A percentile compares a stretch with the other conserved stretches of the same genome.
Evolutionary conservation across 1,139 yeast species (phyloP).

Genomic region (Magnusiomyces suaveolens): DNA sequence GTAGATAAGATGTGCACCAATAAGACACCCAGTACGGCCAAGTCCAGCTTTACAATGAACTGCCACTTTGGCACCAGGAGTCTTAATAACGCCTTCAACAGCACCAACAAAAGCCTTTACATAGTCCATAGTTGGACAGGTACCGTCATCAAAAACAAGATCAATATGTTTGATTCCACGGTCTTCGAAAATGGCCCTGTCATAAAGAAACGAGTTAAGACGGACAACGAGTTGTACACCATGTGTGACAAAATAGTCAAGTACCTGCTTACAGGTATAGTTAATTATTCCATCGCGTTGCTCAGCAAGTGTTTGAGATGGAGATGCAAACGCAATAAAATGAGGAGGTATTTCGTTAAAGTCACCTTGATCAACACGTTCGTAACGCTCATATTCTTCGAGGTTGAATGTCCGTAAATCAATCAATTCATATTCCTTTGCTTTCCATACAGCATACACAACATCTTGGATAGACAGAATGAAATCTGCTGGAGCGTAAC

Average conservation of each 20-base stretch:
- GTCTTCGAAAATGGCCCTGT: constrained; percentile 69
- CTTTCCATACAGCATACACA: constrained; percentile 95
- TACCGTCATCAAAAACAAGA: constrained; percentile 95
- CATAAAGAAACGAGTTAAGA: constrained; percentile 82
- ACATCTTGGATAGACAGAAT: constrained; percentile 89
- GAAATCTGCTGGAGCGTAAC: constrained; percentile 90
- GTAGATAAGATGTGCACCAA: constrained; percentile 92
- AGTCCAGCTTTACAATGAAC: constrained; percentile 98
- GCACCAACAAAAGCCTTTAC: constrained; percentile 92
- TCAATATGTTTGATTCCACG: constrained; percentile 83
- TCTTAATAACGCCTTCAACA: constrained; percentile 72
- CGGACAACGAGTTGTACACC: constrained; percentile 85
- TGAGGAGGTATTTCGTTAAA: constrained; percentile 86
- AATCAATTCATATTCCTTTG: constrained; percentile 85
- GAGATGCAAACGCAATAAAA: constrained; percentile 95
- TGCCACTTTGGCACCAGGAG: constrained; percentile 91
- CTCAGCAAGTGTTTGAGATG: constrained; percentile 54
- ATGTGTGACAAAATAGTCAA: constrained; percentile 60
- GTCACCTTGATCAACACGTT: constrained; percentile 94
- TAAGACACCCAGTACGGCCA: constrained; percentile 94
- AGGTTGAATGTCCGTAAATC: constrained; percentile 82
- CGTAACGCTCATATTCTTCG: constrained; percentile 87
- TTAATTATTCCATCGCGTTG: constrained; percentile 16
- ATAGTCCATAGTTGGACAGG: constrained; percentile 89
- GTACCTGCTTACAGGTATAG: constrained; percentile 55